A percentile compares a stretch with the other conserved stretches of the same genome.
Evolutionary conservation across 176 grass and related monocot species (phyloP).

Genomic region (Aechmea fasciata): DNA sequence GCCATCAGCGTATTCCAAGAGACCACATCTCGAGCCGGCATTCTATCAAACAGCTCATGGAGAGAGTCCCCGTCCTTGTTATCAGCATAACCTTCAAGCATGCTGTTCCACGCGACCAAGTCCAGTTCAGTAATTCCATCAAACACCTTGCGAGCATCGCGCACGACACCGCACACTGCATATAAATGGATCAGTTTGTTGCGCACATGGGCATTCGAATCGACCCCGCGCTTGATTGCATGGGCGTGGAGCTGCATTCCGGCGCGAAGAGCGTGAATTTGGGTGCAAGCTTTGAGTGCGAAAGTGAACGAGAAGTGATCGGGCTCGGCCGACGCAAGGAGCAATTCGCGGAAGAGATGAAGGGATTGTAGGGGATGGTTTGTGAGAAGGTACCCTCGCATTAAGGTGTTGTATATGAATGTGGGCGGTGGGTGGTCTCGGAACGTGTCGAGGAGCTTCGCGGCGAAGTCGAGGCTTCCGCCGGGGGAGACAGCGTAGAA

Average conservation of each 20-base stretch:
- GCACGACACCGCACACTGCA: conserved; percentile 26
- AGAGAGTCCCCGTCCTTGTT: conserved; percentile 18
- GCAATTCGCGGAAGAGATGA: conserved; percentile 33
- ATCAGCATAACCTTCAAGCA: conserved; percentile 43
- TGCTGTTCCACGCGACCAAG: conserved; percentile 44
- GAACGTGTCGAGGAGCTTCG: conserved; percentile 6
- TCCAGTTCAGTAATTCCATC: conserved; percentile 31
- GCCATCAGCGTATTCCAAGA: conserved; percentile 59
- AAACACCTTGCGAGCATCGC: conserved; percentile 46
- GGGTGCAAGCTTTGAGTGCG: conserved; percentile 41
- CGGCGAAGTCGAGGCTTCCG: conserved; percentile 14
- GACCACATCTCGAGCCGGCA: conserved; percentile 42
- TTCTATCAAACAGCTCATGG: conserved; percentile 30
- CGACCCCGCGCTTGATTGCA: conserved; percentile 25
- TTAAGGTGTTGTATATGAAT: conserved; percentile 15
- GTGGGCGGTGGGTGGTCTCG: background rate
- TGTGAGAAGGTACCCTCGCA: conserved; percentile 4
- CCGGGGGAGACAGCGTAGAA: conserved; percentile 7
- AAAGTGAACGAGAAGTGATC: conserved; percentile 34
- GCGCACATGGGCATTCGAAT: conserved; percentile 28
- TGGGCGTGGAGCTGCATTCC: conserved; percentile 39
- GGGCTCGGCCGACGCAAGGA: conserved; percentile 35
- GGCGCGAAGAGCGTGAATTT: conserved; percentile 4
- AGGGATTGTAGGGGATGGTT: conserved; percentile 30
- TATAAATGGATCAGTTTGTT: conserved; percentile 38